Evolutionary conservation across 177 flowering plant species (phyloP), one percentile per base, ranked within the genome.

Genomic region (Vitis hybrid): DNA sequence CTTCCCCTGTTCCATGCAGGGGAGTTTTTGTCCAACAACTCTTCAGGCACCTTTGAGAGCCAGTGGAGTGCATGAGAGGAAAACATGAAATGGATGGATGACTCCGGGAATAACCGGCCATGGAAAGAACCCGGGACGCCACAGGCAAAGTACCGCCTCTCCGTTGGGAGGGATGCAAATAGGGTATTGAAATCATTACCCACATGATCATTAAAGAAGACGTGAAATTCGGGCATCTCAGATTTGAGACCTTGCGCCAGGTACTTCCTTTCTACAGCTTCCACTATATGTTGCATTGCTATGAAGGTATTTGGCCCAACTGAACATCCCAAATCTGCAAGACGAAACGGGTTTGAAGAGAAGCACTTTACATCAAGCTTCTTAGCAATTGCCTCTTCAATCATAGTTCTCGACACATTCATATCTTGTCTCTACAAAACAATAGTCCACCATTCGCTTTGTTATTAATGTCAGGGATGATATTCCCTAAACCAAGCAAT

Each of bases 291-390:
- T 11, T 84, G 73, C 24, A 83, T 62, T 0, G 69, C 66, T 3
- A 68, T 12, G 60, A 84, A 80, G 10, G 90, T 87, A 65, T 87
- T 87, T 54, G 86, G 87, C 15, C 90, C 88, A 9, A 75, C 66
- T 1, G 90, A 82, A 65, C 88, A 87, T 8, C 90, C 90, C 9
- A 84, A 61, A 66, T 87, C 90, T 1, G 84, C 84, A 0, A 84
- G 64, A 9, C 72, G 19, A 13, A 80, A 70, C n/a, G 72, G 56
- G 61, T 24, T 24, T 27, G 69, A 60, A 2, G 51, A 14, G 11
- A 72, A 27, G 15, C 18, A 35, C 32, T 64, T 60, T 0, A 79
- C 19, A 30, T 81, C 82, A 11, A 80, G 73, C 11, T 78, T 75
- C 13, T 67, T 64, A 0, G 58, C 61, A 1, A 84, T 78, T 14